Base-by-base conservation (phyloP, 441 rosid genomes). In the Populus hybrid region DNA sequence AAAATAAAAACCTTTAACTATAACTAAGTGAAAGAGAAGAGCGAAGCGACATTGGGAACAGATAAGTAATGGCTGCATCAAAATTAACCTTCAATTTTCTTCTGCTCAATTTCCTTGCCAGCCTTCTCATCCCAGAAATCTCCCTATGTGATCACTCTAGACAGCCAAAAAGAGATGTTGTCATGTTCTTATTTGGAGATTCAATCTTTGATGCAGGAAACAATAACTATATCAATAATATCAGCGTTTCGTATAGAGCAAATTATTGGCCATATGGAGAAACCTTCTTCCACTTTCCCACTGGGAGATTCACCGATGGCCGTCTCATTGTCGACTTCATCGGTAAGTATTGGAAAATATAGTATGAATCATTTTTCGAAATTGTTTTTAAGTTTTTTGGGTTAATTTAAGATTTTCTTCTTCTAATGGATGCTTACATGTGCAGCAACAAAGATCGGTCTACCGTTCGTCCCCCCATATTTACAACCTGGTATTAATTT, bases 381-480 rank as follows among this genome's bases (percentile, higher is more conserved):
- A 12, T 63, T 9, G 19, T 6, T 14, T 9, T 70, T 5, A 69
- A 69, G 3, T 34, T 35, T 6, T 32, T 2, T 18, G 59, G 64
- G 35, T 10, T n/a, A 40, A 12, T 36, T 40, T 66, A 6, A 32
- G 83, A 32, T 32, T 24, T 24, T 24, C 32, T 32, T 82, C 81
- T 14, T 89, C 79, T 76, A 91, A 76, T 46, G 85, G 85, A 11
- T 91, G 91, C 53, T 87, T 61, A 34, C 83, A 34, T 34, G 6
- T 32, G 19, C 18, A 46, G 57, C 57, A 46, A 46, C 57, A 12
- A 46, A 46, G 18, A 46, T 46, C 3, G 57, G 6, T 12, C 57
- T 2, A 46, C 57, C 57, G 10, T 46, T 46, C 19, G 57, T 14
- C 19, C 57, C 57, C 57, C 57, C 57, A 46, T 46, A 1, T 1